A percentile compares a stretch with the other conserved stretches of the same genome.
Evolutionary conservation across 768 basidiomycete species (phyloP).

Genomic region (Imleria badia): DNA sequence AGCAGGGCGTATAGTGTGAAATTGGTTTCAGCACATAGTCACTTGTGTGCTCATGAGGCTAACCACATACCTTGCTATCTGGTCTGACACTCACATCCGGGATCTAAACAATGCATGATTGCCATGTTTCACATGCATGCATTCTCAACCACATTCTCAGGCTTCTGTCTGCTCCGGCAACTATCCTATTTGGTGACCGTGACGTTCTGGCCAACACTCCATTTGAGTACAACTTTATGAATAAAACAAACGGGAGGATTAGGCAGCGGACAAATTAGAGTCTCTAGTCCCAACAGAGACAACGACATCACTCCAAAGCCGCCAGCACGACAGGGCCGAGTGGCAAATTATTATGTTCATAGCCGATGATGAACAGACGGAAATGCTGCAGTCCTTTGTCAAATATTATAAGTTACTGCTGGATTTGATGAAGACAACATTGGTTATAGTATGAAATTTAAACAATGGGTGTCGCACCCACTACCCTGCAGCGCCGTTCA

Average conservation of each 20-base stretch:
- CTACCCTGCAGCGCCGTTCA: constrained; percentile 28
- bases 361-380: background rate
- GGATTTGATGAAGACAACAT: background rate
- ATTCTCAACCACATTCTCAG: too few relatives aligned
- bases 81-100: too few relatives aligned
- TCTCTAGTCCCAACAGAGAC: background rate
- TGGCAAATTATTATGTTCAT: background rate
- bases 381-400: constrained; percentile 5
- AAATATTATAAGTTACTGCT: constrained; percentile 25
- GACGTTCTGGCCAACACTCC: background rate
- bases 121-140: too few relatives aligned
- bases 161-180: too few relatives aligned
- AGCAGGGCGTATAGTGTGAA: background rate
- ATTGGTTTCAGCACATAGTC: background rate
- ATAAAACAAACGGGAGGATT: background rate
- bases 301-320: too few relatives aligned
- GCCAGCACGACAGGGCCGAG: background rate
- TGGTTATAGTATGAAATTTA: background rate
- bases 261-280: too few relatives aligned
- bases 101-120: background rate
- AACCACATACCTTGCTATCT: too few relatives aligned
- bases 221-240: background rate
- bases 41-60: background rate
- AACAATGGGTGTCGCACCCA: background rate
- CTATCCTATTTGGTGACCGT: too few relatives aligned